These are phyloP conservation scores for Lachnellula cervina DNA, from an alignment of 2,329 filamentous ascomycete genomes.

Conservation along the genomic window DNA sequence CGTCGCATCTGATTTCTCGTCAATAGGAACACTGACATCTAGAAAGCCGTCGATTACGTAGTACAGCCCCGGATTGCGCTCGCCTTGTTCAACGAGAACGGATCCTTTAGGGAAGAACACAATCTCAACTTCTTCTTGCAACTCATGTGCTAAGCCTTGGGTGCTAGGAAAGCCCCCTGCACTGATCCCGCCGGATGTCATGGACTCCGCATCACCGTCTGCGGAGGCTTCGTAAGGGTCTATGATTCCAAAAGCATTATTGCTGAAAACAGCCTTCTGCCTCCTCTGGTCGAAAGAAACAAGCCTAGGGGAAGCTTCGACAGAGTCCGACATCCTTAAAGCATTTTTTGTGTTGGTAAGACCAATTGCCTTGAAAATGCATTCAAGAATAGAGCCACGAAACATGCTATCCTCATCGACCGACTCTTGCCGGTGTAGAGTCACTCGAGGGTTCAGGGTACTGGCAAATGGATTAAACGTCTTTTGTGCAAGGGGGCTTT, in stretches of 20 bases:
- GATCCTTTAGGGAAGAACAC: constrained; percentile 95
- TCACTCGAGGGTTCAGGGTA: constrained; percentile 42
- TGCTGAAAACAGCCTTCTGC: constrained; percentile 74
- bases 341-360: constrained; percentile 64
- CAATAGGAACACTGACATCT: constrained; percentile 80
- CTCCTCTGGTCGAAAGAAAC: constrained; percentile 78
- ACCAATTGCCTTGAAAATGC: constrained; percentile 92
- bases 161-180: constrained; percentile 56
- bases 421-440: constrained; percentile 69
- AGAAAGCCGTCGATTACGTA: constrained; percentile 97
- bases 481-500: constrained; percentile 38
- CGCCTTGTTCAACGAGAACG: constrained; percentile 91
- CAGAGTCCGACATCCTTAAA: constrained; percentile 65
- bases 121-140: constrained; percentile 91
- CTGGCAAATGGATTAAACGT: constrained; percentile 54
- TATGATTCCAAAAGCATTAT: constrained; percentile 84
- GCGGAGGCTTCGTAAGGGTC: constrained; percentile 71
- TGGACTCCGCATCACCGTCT: constrained; percentile 83
- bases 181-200: constrained; percentile 65
- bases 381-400: constrained; percentile 83
- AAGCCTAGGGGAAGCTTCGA: constrained; percentile 78
- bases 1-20: constrained; percentile 33
- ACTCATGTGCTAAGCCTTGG: constrained; percentile 66
- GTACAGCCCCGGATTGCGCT: constrained; percentile 93
- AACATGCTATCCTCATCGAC: constrained; percentile 86